Evolutionary conservation across 345 rosid genomes (phyloP), one percentile per base, ranked within the genome.

Genomic region (Mangifera indica): DNA sequence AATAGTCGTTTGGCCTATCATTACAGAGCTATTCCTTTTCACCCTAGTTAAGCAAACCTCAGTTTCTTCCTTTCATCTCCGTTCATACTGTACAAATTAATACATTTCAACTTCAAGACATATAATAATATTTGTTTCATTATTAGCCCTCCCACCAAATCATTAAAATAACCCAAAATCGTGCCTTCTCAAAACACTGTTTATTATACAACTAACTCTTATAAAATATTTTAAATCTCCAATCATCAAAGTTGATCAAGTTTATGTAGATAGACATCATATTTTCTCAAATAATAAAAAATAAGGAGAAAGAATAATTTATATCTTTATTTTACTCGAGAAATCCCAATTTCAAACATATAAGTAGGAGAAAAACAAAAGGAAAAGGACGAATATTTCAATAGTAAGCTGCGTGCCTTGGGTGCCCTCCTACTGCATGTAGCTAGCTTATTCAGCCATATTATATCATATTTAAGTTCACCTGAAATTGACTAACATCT

Each of bases 401-500:
- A 70, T 59, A 59, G 73, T 59, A 1, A 59, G 17, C 65, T 25
- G 46, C 73, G 73, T 70, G 73, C 73, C 73, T 59, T 58, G 12
- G 15, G 46, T 44, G 56, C 4, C 73, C 65, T 18, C 18, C 65
- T 26, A 59, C 8, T 25, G 42, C 40, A 8, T 12, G 10, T 10
- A 14, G 40, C 1, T 32, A 10, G 46, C 40, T n/a, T 58, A 58
- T 57, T 69, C 15, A 5, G 21, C 48, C 64, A 5, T 46, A 26
- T 26, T 24, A 69, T 42, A 21, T 10, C n/a, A 67, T 49, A 13
- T 29, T 18, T 8, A 24, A 2, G 10, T 7, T 13, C 42, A 21
- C 48, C 69, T 46, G 40, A 55, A 71, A 60, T 71, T 60, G 74
- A 71, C 66, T 49, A 60, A 60, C 74, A 60, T 60, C 66, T 56